These are phyloP conservation scores for Ceratocystis papillata DNA, from an alignment of 2,329 filamentous ascomycete species.

Conservation along the genomic window DNA sequence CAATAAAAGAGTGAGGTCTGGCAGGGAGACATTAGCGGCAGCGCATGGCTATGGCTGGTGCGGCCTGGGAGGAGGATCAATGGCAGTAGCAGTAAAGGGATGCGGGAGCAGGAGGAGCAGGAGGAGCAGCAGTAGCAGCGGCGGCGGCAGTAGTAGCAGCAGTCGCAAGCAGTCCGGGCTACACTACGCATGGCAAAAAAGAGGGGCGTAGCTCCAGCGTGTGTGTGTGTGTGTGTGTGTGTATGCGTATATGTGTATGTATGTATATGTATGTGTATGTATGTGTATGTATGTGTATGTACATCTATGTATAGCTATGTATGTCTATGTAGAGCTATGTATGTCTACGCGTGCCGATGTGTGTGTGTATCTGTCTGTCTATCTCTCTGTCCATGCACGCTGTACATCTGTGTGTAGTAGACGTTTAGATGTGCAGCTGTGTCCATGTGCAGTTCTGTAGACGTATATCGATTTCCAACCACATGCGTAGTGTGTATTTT, in stretches of 20 bases:
- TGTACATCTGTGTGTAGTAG: too few species aligned
- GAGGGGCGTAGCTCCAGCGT: too few species aligned
- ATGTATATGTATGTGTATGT: too few species aligned
- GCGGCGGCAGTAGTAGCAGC: not conserved
- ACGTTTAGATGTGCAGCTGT: not conserved
- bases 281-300: too few species aligned
- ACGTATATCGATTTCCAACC: not conserved
- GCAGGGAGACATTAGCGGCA: not conserved
- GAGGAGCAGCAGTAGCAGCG: not conserved
- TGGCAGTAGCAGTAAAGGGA: not conserved
- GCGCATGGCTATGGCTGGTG: not conserved
- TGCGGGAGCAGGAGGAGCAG: not conserved
- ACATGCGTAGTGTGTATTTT: too few species aligned
- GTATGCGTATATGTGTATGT: too few species aligned
- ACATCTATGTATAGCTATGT: too few species aligned
- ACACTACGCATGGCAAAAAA: not conserved
- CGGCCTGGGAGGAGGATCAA: not conserved
- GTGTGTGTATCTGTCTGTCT: too few species aligned
- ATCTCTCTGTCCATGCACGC: too few species aligned
- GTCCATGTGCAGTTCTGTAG: not conserved
- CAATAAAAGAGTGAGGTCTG: constrained; percentile 2
- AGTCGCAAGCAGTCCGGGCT: not conserved
- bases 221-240: too few species aligned
- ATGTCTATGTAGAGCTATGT: too few species aligned
- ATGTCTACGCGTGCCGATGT: too few species aligned